These are phyloP conservation scores for Cyclaneusma minus DNA, from an alignment of 2,329 filamentous ascomycete species.

Conservation along the genomic window DNA sequence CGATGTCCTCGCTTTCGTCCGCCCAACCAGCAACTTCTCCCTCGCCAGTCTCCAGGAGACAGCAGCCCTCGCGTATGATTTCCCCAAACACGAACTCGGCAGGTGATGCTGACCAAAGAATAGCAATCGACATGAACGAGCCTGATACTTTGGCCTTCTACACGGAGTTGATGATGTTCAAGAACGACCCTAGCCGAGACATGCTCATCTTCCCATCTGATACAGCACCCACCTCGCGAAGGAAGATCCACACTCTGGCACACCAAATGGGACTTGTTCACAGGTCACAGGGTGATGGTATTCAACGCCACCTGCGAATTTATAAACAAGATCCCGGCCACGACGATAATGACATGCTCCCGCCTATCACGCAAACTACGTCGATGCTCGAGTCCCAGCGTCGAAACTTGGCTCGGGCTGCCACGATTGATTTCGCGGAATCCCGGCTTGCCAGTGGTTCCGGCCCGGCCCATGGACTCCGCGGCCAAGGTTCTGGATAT, in stretches of 20 bases:
- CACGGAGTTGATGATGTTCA: slow-evolving; percentile 79
- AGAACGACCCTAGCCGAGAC: slow-evolving; percentile 62
- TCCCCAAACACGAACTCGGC: too few relatives aligned
- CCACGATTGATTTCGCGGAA: slow-evolving; percentile 93
- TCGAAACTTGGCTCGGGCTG: slow-evolving; percentile 76
- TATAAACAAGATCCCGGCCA: slow-evolving; percentile 43
- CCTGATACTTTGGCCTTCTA: slow-evolving; percentile 77
- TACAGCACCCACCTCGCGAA: slow-evolving; percentile 68
- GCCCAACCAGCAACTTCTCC: slow-evolving; percentile 37
- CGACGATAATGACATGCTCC: slow-evolving; percentile 17
- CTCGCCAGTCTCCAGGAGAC: slow-evolving; percentile 17
- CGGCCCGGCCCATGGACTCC: slow-evolving; percentile 54
- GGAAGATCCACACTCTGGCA: slow-evolving; percentile 83
- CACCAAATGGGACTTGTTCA: slow-evolving; percentile 92
- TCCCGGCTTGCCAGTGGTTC: slow-evolving; percentile 53
- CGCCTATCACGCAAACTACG: slow-evolving; percentile 32
- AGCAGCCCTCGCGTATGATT: slow-evolving; percentile 7
- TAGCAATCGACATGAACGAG: slow-evolving; percentile 82
- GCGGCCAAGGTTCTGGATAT: slow-evolving; percentile 67
- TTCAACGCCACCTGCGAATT: slow-evolving; percentile 81
- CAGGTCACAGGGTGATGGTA: slow-evolving; percentile 73
- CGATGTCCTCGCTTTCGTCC: slow-evolving; percentile 57
- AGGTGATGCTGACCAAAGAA: slow-evolving; percentile 21
- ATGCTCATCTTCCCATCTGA: slow-evolving; percentile 71
- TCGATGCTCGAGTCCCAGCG: slow-evolving; percentile 57